These are phyloP conservation scores for Cicer judaicum DNA, from an alignment of 306 rosid genomes.

Conservation along the genomic window DNA sequence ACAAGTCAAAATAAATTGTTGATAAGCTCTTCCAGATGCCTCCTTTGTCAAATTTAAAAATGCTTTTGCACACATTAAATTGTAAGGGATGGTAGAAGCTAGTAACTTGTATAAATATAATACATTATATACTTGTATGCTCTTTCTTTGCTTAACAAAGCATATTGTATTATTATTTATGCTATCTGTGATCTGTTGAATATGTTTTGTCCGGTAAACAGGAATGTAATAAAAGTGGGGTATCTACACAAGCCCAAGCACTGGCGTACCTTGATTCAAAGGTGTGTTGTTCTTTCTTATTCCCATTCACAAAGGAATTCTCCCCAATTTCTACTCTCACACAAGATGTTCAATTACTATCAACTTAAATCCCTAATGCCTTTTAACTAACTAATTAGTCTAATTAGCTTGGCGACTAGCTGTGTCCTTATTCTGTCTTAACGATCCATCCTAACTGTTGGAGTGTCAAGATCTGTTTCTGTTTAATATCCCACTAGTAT, in stretches of 20 bases:
- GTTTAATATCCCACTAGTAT: too few relatives aligned
- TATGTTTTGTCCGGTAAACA: slow-evolving; percentile 48
- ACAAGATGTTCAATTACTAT: neutral
- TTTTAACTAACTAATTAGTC: neutral
- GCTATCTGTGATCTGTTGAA: slow-evolving; percentile 25
- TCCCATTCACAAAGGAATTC: slow-evolving; percentile 1
- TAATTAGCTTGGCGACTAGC: neutral
- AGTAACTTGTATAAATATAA: slow-evolving; percentile 7
- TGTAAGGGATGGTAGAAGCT: slow-evolving; percentile 12
- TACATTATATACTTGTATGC: slow-evolving; percentile 1
- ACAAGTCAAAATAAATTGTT: neutral
- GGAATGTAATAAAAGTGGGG: slow-evolving; percentile 75
- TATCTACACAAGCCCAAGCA: slow-evolving; percentile 75
- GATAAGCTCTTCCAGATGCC: neutral
- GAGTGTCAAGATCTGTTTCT: too few relatives aligned
- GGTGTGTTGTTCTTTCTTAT: slow-evolving; percentile 53
- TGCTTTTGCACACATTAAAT: slow-evolving; percentile 1
- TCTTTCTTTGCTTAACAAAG: neutral
- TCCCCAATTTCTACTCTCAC: neutral
- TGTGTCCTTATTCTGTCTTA: slow-evolving; percentile 1
- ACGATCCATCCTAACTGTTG: neutral
- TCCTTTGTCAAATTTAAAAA: slow-evolving; percentile 2
- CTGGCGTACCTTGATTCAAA: slow-evolving; percentile 73
- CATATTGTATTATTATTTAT: slow-evolving; percentile 31
- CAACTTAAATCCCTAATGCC: neutral